Evolutionary conservation across 768 basidiomycete species (phyloP).

Genomic region (Amanita phalloides): DNA sequence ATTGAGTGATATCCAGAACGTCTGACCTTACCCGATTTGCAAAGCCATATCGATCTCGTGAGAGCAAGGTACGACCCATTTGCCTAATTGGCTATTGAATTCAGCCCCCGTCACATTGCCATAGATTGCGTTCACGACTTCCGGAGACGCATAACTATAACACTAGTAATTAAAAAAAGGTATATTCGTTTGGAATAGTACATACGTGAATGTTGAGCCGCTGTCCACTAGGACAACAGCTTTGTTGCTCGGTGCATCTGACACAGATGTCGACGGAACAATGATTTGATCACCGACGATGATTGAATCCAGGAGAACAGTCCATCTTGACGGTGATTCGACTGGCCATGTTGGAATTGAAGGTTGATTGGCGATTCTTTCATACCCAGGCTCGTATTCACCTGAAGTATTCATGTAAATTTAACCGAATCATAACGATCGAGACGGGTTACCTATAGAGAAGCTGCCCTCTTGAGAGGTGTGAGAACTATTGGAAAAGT

Average conservation of each 20-base stretch:
- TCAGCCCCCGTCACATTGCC: constrained; percentile 50
- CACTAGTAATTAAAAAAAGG: constrained; percentile 4
- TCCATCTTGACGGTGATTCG: constrained; percentile 59
- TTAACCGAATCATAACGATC: too few species aligned
- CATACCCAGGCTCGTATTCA: constrained; percentile 56
- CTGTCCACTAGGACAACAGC: constrained; percentile 73
- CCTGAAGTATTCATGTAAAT: constrained; percentile 19
- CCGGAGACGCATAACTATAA: constrained; percentile 56
- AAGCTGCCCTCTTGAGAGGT: constrained; percentile 54
- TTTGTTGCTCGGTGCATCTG: constrained; percentile 50
- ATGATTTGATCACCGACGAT: constrained; percentile 44
- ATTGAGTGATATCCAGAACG: too few species aligned
- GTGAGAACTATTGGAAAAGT: constrained; percentile 23
- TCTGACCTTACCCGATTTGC: constrained; percentile 53
- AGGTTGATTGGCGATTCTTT: constrained; percentile 41
- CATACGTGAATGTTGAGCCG: constrained; percentile 74
- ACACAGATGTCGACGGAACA: constrained; percentile 42
- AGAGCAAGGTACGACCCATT: constrained; percentile 69
- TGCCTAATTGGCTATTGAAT: constrained; percentile 37
- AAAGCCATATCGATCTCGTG: constrained; percentile 70
- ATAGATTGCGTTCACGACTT: constrained; percentile 62
- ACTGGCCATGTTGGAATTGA: constrained; percentile 69
- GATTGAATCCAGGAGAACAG: constrained; percentile 63
- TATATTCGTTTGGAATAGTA: constrained; percentile 1
- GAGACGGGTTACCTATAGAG: constrained; percentile 44